Evolutionary conservation across 495 filamentous ascomycete species (phyloP), one percentile per base, ranked within the genome.

Genomic region (Neurospora terricola): DNA sequence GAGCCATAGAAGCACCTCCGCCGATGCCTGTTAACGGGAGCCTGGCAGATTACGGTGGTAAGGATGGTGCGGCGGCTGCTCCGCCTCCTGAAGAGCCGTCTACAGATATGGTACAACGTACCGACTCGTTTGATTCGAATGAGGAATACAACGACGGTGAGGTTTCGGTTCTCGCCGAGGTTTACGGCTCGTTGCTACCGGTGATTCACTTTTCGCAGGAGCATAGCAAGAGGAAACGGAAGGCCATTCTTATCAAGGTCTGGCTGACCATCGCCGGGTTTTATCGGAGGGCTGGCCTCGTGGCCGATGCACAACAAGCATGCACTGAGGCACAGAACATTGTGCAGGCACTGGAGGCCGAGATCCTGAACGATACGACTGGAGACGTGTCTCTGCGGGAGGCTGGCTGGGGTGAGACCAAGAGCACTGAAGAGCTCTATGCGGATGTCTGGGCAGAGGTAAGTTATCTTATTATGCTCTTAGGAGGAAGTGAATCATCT

Each of bases 181-280:
- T 66, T 36, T 66, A 34, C 54, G 54, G 54, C 54, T 77, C 77
- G 21, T 73, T 83, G 38, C 76, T 87, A 66, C 86, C 86, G 21
- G 78, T 79, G 7, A 84, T 87, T 27, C 83, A 86, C 45, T 87
- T 88, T 73, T 76, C 87, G 2, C 82, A 82, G 45, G 81, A 83
- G 0, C 84, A 88, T 74, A 78, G 80, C 54, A 85, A 87, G 74
- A 88, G 88, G 70, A 88, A 88, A 73, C 85, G 90, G 30, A 86
- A 86, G 40, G 86, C 85, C 6, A 81, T 91, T 76, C 86, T 97
- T 7, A 84, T 91, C n/a, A 90, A 89, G 71, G 89, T 97, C 30
- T 99, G 96, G 96, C 86, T 97, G 14, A 90, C 94, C 73, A 94
- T 97, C 69, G 90, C 93, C 4, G 90, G 90, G 0, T 88, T 98